Base-by-base conservation (phyloP, 495 filamentous ascomycete species). In the Penicillium egyptiacum region DNA sequence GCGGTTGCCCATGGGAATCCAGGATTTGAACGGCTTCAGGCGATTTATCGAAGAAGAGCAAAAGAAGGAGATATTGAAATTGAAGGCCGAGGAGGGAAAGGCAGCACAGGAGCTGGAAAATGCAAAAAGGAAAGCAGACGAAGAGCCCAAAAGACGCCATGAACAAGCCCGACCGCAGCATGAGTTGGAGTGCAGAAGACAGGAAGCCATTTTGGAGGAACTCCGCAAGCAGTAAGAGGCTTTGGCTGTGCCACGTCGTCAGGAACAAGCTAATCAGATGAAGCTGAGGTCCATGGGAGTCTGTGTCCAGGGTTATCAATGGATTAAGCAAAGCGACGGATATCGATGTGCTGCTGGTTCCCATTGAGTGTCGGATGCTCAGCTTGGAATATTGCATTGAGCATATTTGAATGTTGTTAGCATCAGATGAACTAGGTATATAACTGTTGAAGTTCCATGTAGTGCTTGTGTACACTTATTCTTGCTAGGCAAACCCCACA, bases 201-300 rank as follows among this genome's bases (percentile, higher is more conserved):
- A 67, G 42, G 64, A 68, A 45, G 67, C 63, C 20, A 58, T 76
- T 31, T 50, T 63, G 26, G 70, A 69, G 43, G 28, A 56, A 47
- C 59, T 70, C 26, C 47, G 53, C 17, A 62, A 63, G 62, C 57
- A 71, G 57, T 57, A 64, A 48, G 59, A 51, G 50, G 61, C 48
- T 49, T 31, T 59, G 37, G 59, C 61, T 26, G 55, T 69, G 17
- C 40, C 23, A 20, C 54, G 66, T 20, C 65, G 55, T 49, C 70
- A 72, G 65, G 82, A 85, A 60, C 58, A 65, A 26, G 58, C 57
- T 40, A 64, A 58, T 9, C 71, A 81, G 72, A 53, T 59, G 40
- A 83, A 77, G 57, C 60, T 87, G 52, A 57, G 54, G 55, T 42
- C 56, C 14, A 76, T 83, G 74, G 85, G 84, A 0, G 31, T 66